Base-by-base conservation (phyloP, 176 grass and related monocot species). In the Carex parvula region DNA sequence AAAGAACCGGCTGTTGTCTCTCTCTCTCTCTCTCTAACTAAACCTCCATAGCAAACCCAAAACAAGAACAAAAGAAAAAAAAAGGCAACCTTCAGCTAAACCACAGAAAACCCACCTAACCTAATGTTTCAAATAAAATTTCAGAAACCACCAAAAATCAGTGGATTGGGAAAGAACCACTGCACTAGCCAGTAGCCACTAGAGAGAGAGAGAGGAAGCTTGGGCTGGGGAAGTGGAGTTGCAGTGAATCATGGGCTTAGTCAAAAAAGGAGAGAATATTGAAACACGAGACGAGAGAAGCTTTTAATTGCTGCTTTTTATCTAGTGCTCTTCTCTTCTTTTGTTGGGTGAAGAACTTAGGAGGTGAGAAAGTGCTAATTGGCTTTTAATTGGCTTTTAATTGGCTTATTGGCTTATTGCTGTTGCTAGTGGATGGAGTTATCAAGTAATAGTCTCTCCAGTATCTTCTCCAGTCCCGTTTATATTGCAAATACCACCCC, bases 91-190 rank as follows among this genome's bases (percentile, higher is more conserved):
- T 83, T 83, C 55, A 69, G 81, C 62, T 69, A 68, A 83, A 83
- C 81, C 81, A 83, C 62, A 69, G 62, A 83, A 83, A 83, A 83
- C 58, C 60, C 44, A 83, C 81, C 81, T 55, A 83, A 83, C 26
- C 26, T 26, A 26, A 26, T 68, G 48, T 18, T 48, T 83, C 37
- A n/a, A 42, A 68, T 3, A 30, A 24, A n/a, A 60, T 16, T 30
- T 50, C n/a, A 68, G 21, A 50, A 65, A 83, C 46, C 21, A 30
- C 80, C 62, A 41, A 65, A 68, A 83, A 83, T 52, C 6, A 42
- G 37, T 46, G 60, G 61, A 68, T 69, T 83, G 81, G 18, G 81
- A 8, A 83, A n/a, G 81, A 83, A 83, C 62, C 12, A 69, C 79
- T 24, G 56, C 79, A 81, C 79, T 81, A 81, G 18, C 16, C 58